Conservation (phyloP, 371 early-diverging fungal genomes). For the Lichtheimia hyalospora region DNA sequence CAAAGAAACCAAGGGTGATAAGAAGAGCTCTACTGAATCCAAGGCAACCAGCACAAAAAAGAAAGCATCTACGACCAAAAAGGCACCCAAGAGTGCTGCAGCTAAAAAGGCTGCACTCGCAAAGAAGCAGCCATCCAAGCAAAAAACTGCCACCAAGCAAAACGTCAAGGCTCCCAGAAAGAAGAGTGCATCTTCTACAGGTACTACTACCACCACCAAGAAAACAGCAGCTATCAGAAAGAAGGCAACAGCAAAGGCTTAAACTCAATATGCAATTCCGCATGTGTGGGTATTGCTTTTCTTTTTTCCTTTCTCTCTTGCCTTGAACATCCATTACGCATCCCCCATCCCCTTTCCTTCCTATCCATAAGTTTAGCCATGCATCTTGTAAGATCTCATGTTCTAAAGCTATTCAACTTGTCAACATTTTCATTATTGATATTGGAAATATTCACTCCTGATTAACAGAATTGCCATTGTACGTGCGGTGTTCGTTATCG, state of each 20-base stretch:
- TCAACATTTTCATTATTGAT: neutral
- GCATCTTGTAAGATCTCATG: too few species aligned
- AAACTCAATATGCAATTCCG: neutral
- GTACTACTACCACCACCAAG: constrained; percentile 49
- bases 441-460: constrained; percentile 33
- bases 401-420: too few species aligned
- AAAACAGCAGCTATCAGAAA: constrained; percentile 17
- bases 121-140: constrained; percentile 22
- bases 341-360: too few species aligned
- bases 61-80: neutral
- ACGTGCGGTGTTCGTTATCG: constrained; percentile 26
- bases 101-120: constrained; percentile 33
- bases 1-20: constrained; percentile 12
- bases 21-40: constrained; percentile 18
- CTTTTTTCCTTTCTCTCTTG: too few species aligned
- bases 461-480: constrained; percentile 52
- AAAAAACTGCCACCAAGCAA: constrained; percentile 5
- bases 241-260: constrained; percentile 10
- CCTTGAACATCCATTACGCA: too few species aligned
- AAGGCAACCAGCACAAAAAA: constrained; percentile 29
- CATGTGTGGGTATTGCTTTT: neutral
- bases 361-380: too few species aligned
- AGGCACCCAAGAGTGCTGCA: constrained; percentile 34
- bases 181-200: constrained; percentile 37
- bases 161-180: constrained; percentile 27